A percentile compares a stretch with the other conserved stretches of the same genome.
phyloP scores from a whole-genome alignment of 768 basidiomycete genomes.

The Tricholoma hemisulphureum region DNA sequence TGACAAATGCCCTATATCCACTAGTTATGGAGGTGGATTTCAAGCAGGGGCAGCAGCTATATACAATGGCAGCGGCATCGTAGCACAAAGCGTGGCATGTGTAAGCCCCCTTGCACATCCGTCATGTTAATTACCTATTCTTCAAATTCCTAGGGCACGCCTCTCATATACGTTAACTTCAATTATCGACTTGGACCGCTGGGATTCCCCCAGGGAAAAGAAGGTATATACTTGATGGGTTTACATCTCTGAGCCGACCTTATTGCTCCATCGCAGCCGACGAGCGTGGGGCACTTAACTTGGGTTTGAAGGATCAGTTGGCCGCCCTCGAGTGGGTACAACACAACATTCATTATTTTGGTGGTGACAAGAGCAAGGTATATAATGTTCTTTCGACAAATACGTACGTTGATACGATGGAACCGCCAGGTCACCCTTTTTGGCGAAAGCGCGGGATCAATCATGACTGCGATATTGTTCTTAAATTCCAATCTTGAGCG shows the following conservation, averaged over 20 bases:
- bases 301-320: constrained; percentile 41
- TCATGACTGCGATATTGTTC: constrained; percentile 37
- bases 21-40: constrained; percentile 27
- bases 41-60: constrained; percentile 14
- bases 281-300: constrained; percentile 32
- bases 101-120: constrained; percentile 11
- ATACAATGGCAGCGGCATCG: constrained; percentile 27
- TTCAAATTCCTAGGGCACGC: constrained; percentile 27
- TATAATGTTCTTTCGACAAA: background rate
- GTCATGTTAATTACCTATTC: background rate
- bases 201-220: constrained; percentile 42
- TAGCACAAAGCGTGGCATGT: constrained; percentile 22
- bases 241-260: background rate
- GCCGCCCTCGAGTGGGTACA: constrained; percentile 50
- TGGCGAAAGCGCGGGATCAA: constrained; percentile 51
- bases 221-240: constrained; percentile 14
- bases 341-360: constrained; percentile 51
- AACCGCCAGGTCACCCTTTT: constrained; percentile 39
- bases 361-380: constrained; percentile 53
- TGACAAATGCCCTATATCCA: background rate
- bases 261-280: constrained; percentile 17
- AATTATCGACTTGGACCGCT: constrained; percentile 52
- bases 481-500: constrained; percentile 28
- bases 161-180: constrained; percentile 47
- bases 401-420: background rate